These are phyloP conservation scores for Sphenostylis stenocarpa DNA, from an alignment of 306 rosid species.

Conservation along the genomic window DNA sequence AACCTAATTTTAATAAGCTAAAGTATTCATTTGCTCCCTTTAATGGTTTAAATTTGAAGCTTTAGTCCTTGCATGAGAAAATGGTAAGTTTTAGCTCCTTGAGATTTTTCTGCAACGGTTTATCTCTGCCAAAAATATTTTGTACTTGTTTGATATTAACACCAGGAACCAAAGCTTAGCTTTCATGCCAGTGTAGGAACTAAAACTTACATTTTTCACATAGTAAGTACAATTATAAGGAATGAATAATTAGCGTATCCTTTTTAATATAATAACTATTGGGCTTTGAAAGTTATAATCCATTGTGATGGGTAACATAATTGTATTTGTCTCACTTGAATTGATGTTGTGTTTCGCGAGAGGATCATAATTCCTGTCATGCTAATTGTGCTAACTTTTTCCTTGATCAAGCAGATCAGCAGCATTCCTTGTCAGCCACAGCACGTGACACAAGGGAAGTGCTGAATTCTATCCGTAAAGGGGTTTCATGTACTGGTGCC, in stretches of 20 bases:
- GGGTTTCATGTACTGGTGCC: slow-evolving; percentile 29
- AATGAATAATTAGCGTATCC: not conserved
- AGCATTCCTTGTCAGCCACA: slow-evolving; percentile 16
- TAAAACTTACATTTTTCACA: not conserved
- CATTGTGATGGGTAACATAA: not conserved
- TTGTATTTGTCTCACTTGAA: slow-evolving; percentile 7
- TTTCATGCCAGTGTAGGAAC: not conserved
- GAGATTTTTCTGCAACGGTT: not conserved
- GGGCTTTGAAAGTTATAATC: not conserved
- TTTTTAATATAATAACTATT: not conserved
- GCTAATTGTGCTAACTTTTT: not conserved
- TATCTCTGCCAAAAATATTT: not conserved
- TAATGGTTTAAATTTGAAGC: not conserved
- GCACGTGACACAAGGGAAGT: slow-evolving; percentile 36
- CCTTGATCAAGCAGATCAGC: slow-evolving; percentile 37
- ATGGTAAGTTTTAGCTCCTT: not conserved
- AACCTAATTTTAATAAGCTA: not conserved
- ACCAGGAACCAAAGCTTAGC: not conserved
- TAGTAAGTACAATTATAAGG: too few relatives aligned
- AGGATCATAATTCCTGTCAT: not conserved
- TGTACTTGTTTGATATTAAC: not conserved
- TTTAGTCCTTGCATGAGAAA: not conserved
- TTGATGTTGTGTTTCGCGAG: not conserved
- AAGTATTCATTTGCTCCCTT: not conserved
- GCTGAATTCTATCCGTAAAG: slow-evolving; percentile 31